Conservation (phyloP, 495 filamentous ascomycete species). For the Geoglossum glabrum region DNA sequence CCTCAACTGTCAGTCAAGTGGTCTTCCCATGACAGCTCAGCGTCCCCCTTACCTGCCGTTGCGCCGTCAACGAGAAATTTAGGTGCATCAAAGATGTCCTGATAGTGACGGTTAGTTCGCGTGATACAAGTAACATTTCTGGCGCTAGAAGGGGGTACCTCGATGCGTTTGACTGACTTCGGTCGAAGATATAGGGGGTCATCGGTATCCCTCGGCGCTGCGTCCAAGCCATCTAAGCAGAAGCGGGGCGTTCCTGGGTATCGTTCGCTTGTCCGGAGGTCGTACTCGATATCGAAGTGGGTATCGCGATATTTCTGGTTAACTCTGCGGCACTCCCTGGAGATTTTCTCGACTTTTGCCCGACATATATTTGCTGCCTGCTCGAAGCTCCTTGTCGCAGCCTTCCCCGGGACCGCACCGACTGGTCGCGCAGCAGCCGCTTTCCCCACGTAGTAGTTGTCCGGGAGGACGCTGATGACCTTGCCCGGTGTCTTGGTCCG, state of each 20-base stretch:
- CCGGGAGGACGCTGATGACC: slow-evolving; percentile 52
- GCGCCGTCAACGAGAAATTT: slow-evolving; percentile 72
- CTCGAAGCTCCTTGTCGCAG: slow-evolving; percentile 45
- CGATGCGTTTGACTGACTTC: slow-evolving; percentile 42
- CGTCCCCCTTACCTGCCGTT: slow-evolving; percentile 54
- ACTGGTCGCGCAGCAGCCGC: slow-evolving; percentile 30
- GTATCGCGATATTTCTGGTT: slow-evolving; percentile 84
- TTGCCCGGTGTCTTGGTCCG: slow-evolving; percentile 40
- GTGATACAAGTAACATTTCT: not conserved
- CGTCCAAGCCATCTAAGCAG: slow-evolving; percentile 42
- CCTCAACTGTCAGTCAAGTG: slow-evolving; percentile 18
- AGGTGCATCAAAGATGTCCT: slow-evolving; percentile 76
- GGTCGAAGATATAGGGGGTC: slow-evolving; percentile 28
- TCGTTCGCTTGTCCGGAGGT: slow-evolving; percentile 14
- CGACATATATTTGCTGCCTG: slow-evolving; percentile 49
- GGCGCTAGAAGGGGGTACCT: slow-evolving; percentile 19
- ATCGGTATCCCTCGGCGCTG: slow-evolving; percentile 6
- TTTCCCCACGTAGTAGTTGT: slow-evolving; percentile 49
- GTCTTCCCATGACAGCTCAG: not conserved
- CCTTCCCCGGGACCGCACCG: slow-evolving; percentile 31
- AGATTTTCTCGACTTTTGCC: slow-evolving; percentile 61
- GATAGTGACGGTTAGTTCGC: not conserved
- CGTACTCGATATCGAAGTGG: slow-evolving; percentile 72
- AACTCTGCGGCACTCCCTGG: slow-evolving; percentile 58
- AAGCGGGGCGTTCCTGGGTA: slow-evolving; percentile 38